Evolutionary conservation across 1,284 basidiomycete genomes (phyloP).

Genomic region (Papiliotrema nemorosa): DNA sequence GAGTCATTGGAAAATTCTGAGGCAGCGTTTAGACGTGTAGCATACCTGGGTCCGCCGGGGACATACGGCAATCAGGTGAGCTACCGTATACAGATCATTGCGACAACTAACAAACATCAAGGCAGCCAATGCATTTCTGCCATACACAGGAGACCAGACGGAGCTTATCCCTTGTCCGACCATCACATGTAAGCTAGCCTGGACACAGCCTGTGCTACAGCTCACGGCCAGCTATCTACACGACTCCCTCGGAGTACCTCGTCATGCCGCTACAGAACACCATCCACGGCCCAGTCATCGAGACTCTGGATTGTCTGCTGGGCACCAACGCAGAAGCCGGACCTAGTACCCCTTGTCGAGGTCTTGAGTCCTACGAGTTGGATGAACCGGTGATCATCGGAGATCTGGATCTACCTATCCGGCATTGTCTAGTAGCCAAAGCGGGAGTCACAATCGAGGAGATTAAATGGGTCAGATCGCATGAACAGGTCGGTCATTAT

Average conservation of each 20-base stretch:
- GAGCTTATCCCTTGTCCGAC: constrained; percentile 30
- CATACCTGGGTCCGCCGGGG: constrained; percentile 46
- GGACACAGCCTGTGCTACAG: not conserved
- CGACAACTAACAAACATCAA: constrained; percentile 18
- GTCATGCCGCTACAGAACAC: constrained; percentile 49
- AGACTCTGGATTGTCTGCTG: constrained; percentile 40
- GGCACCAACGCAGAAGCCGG: not conserved
- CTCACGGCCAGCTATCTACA: constrained; percentile 28
- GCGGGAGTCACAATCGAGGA: constrained; percentile 29
- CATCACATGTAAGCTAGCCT: constrained; percentile 25
- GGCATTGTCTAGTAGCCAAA: constrained; percentile 42
- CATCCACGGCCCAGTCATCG: constrained; percentile 45
- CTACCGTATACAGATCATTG: not conserved
- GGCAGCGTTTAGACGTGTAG: too few species aligned
- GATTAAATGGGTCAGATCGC: constrained; percentile 40
- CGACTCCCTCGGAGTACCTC: constrained; percentile 20
- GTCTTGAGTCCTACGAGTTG: not conserved
- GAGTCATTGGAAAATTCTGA: too few species aligned
- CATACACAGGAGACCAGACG: constrained; percentile 8
- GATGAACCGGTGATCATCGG: constrained; percentile 13
- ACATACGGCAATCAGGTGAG: constrained; percentile 48
- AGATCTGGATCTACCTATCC: constrained; percentile 31
- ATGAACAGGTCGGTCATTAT: constrained; percentile 43
- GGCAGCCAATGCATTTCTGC: constrained; percentile 11
- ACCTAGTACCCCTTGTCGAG: too few species aligned